Percentiles rank a stretch among this genome's conserved stretches.
Conservation (phyloP, 2,329 filamentous ascomycete genomes). For the Cladosporium sp. region DNA sequence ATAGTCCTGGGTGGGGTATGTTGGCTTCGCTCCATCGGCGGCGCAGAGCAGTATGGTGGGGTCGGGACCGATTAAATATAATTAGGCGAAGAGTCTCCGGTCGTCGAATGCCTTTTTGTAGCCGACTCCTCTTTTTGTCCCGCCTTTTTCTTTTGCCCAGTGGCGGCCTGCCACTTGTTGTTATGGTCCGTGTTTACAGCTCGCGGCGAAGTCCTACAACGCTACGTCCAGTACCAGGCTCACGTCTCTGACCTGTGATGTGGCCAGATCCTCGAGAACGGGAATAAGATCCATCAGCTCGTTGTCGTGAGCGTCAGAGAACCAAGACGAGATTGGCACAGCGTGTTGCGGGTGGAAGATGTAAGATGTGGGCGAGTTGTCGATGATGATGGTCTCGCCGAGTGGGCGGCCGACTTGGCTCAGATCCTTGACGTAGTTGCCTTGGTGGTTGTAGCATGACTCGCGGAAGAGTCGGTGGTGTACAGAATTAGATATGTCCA, state of each 20-base stretch:
- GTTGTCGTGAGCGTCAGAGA: conserved; percentile 98
- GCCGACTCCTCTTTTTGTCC: neutral
- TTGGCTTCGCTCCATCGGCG: neutral
- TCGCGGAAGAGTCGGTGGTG: conserved; percentile 96
- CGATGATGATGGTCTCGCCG: conserved; percentile 97
- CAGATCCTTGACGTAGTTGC: conserved; percentile 98
- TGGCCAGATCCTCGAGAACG: conserved; percentile 94
- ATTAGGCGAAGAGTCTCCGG: neutral
- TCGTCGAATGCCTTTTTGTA: neutral
- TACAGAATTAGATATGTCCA: conserved; percentile 95
- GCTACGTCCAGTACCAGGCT: conserved; percentile 94
- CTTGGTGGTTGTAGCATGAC: conserved; percentile 98
- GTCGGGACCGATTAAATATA: conserved; percentile 1
- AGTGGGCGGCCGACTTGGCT: conserved; percentile 95
- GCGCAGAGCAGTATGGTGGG: neutral
- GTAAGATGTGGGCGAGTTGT: conserved; percentile 98
- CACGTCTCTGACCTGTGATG: conserved; percentile 86
- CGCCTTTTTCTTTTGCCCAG: neutral
- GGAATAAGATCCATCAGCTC: conserved; percentile 96
- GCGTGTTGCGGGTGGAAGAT: conserved; percentile 99
- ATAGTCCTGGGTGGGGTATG: neutral
- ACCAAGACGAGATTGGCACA: conserved; percentile 99
- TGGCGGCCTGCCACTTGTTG: neutral
- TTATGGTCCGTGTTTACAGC: conserved; percentile 5
- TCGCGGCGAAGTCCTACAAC: conserved; percentile 46